Evolutionary conservation across 176 grass and related monocot species (phyloP).

Genomic region (barley (Hordeum vulgare)): MorexV3_pseudomolecules_assembly NC_058522.1:545204417-545204916

Average conservation of each 20-base stretch:
- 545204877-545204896: constrained; percentile 56
- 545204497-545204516: not conserved
- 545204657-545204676: no score
- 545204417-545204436: not conserved
- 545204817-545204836: constrained; percentile 62
- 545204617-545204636: not conserved
- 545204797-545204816: constrained; percentile 53
- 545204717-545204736: no score
- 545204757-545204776: constrained; percentile 68
- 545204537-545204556: constrained; percentile 1
- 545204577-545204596: not conserved
- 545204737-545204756: constrained; percentile 43
- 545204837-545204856: constrained; percentile 27
- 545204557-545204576: constrained; percentile 36
- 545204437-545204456: not conserved
- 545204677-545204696: no score
- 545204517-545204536: constrained; percentile 17
- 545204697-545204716: no score
- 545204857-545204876: constrained; percentile 67
- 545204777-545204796: constrained; percentile 47
- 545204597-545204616: not conserved
- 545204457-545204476: constrained; percentile 9
- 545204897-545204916: constrained; percentile 58
- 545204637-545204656: no score
- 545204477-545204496: constrained; percentile 4